phyloP scores from a whole-genome alignment of 2,329 filamentous ascomycete species.

The Fusarium sp. region DNA sequence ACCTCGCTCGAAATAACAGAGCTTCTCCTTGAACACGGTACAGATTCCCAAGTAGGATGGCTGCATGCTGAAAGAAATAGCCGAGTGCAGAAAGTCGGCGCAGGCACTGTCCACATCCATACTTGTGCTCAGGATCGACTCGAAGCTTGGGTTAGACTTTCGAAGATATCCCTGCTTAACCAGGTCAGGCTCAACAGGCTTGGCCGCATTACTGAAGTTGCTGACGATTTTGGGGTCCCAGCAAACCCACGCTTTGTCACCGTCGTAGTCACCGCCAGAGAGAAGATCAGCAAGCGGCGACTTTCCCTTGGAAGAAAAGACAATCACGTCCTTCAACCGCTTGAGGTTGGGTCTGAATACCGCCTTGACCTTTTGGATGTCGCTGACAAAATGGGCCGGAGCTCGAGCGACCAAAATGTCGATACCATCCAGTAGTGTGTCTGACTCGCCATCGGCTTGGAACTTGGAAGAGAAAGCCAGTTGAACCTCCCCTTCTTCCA shows the following conservation, averaged over 20 bases:
- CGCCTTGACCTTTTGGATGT: slow-evolving; percentile 76
- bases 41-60: slow-evolving; percentile 70
- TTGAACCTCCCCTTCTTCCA: slow-evolving; percentile 76
- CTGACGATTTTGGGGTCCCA: slow-evolving; percentile 76
- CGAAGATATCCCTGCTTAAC: slow-evolving; percentile 60
- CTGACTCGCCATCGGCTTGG: slow-evolving; percentile 63
- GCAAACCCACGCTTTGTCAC: slow-evolving; percentile 82
- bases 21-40: slow-evolving; percentile 72
- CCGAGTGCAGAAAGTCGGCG: slow-evolving; percentile 61
- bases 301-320: slow-evolving; percentile 76
- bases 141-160: slow-evolving; percentile 61
- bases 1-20: slow-evolving; percentile 69
- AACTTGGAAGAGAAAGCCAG: slow-evolving; percentile 77
- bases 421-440: slow-evolving; percentile 64
- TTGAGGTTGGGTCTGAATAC: slow-evolving; percentile 71
- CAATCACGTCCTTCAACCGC: slow-evolving; percentile 79
- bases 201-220: slow-evolving; percentile 73
- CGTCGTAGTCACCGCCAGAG: slow-evolving; percentile 85
- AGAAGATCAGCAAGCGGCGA: slow-evolving; percentile 75
- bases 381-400: slow-evolving; percentile 76
- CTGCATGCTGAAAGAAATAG: slow-evolving; percentile 69
- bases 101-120: slow-evolving; percentile 48
- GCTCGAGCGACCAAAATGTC: slow-evolving; percentile 77
- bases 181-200: slow-evolving; percentile 54
- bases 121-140: slow-evolving; percentile 52